phyloP scores from a whole-genome alignment of 2,329 filamentous ascomycete species.

The Exophiala aquamarina region DNA sequence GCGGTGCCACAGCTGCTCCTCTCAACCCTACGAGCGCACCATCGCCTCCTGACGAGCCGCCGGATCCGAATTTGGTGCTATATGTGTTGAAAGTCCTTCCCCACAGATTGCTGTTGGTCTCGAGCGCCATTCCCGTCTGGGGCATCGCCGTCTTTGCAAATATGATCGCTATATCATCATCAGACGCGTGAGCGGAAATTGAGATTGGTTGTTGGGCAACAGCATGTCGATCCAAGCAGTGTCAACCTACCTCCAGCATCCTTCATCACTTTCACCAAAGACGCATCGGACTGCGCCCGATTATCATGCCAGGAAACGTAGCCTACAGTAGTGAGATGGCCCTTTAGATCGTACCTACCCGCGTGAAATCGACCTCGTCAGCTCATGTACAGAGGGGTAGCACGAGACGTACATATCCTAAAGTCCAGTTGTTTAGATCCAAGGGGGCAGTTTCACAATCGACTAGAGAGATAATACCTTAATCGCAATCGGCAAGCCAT shows the following conservation, averaged over 20 bases:
- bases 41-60: constrained; percentile 58
- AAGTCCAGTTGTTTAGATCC: not conserved
- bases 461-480: constrained; percentile 26
- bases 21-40: constrained; percentile 53
- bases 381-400: not conserved
- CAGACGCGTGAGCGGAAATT: too few species aligned
- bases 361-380: not conserved
- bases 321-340: constrained; percentile 1
- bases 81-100: constrained; percentile 52
- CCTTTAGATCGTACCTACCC: not conserved
- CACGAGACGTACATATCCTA: constrained; percentile 1
- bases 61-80: constrained; percentile 52
- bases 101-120: constrained; percentile 33
- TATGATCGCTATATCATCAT: constrained; percentile 13
- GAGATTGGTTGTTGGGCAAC: too few species aligned
- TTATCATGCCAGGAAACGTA: constrained; percentile 7
- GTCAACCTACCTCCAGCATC: constrained; percentile 1
- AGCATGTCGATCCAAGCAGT: too few species aligned
- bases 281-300: constrained; percentile 1
- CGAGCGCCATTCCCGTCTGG: constrained; percentile 31
- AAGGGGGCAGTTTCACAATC: not conserved
- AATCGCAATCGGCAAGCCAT: constrained; percentile 39
- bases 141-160: constrained; percentile 33
- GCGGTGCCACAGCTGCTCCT: constrained; percentile 40
- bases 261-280: constrained; percentile 6